Percentiles rank a stretch among this genome's conserved stretches.
Evolutionary conservation across 2,329 filamentous ascomycete genomes (phyloP).

Genomic region (Curvularia eragrostidis): DNA sequence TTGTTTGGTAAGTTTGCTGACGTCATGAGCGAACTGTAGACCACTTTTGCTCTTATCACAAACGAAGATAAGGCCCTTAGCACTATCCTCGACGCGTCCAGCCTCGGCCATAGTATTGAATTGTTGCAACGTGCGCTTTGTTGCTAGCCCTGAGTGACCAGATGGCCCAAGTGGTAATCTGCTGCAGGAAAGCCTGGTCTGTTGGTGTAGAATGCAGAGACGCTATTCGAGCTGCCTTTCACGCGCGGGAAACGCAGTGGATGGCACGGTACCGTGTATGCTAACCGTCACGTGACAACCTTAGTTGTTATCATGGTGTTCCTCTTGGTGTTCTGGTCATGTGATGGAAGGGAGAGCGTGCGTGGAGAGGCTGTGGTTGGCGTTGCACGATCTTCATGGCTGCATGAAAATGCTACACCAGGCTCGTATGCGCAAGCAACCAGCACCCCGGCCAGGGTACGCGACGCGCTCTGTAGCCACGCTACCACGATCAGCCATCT

Average conservation of each 20-base stretch:
- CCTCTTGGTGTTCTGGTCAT: not conserved
- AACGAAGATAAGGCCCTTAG: not conserved
- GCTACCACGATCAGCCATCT: not conserved
- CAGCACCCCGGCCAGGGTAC: not conserved
- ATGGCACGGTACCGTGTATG: no score
- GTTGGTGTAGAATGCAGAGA: no score
- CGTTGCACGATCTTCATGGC: not conserved
- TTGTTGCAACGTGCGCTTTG: no score
- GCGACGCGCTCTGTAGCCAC: not conserved
- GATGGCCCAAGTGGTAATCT: no score
- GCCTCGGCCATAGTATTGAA: not conserved
- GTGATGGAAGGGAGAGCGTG: not conserved
- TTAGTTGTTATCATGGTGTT: not conserved
- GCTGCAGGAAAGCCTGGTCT: no score
- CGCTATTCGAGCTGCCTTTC: no score
- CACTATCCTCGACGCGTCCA: not conserved
- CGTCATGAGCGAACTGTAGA: not conserved
- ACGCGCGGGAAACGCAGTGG: no score
- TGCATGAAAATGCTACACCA: slow-evolving; percentile 1
- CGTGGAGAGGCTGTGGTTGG: not conserved
- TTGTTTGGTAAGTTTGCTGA: not conserved
- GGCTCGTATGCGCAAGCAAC: not conserved
- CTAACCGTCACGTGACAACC: not conserved
- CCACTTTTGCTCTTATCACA: not conserved
- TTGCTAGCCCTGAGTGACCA: no score